Percentiles rank a stretch among this genome's conserved stretches.
These are phyloP conservation scores for Phytophthora idaei DNA, from an alignment of 352 stramenopile genomes.

Conservation along the genomic window DNA sequence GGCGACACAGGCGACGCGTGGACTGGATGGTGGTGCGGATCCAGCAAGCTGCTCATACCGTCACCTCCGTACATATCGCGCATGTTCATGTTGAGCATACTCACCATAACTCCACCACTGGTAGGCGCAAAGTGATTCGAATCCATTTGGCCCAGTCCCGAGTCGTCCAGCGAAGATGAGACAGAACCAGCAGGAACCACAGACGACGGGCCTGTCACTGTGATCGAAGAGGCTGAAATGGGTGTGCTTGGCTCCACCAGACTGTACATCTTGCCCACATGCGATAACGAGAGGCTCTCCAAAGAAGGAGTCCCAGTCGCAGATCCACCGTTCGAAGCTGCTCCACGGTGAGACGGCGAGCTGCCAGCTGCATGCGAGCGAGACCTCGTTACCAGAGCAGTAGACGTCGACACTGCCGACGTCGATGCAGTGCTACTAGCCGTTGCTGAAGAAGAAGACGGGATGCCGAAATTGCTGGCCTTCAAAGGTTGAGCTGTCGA, in stretches of 20 bases:
- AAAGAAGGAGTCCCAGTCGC: conserved; percentile 41
- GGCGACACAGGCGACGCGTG: conserved; percentile 58
- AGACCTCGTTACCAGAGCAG: conserved; percentile 48
- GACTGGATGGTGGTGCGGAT: conserved; percentile 49
- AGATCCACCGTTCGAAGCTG: conserved; percentile 25
- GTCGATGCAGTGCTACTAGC: conserved; percentile 23
- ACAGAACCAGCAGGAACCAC: conserved; percentile 36
- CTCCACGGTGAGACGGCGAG: conserved; percentile 31
- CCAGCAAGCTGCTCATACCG: conserved; percentile 58
- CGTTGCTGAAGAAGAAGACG: conserved; percentile 25
- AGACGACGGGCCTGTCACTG: conserved; percentile 41
- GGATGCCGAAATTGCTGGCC: conserved; percentile 46
- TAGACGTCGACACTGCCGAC: conserved; percentile 34
- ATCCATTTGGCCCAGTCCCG: conserved; percentile 50
- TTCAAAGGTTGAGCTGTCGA: conserved; percentile 59
- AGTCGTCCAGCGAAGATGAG: conserved; percentile 40
- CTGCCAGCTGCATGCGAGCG: conserved; percentile 25
- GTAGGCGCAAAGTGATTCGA: conserved; percentile 67
- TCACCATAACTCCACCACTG: conserved; percentile 68
- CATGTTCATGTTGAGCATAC: conserved; percentile 83
- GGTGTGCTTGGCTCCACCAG: conserved; percentile 74
- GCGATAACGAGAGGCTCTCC: conserved; percentile 75
- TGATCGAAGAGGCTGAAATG: conserved; percentile 52
- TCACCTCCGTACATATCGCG: conserved; percentile 80
- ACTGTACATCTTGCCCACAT: conserved; percentile 87